A percentile compares a stretch with the other conserved stretches of the same genome.
Evolutionary conservation across 768 basidiomycete species (phyloP).

Genomic region (Podaxis sp.): DNA sequence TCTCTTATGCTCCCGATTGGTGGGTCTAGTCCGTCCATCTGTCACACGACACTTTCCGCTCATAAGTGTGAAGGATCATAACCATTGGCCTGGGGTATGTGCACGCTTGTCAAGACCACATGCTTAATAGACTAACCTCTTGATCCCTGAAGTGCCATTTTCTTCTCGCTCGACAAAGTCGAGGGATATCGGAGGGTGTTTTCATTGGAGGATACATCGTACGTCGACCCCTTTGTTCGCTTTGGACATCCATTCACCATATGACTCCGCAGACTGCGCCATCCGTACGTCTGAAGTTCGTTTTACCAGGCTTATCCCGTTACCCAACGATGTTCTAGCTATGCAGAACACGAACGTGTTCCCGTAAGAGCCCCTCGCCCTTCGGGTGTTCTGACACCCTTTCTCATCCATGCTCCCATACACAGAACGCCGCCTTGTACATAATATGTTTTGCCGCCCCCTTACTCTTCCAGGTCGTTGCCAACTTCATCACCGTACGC

Average conservation of each 20-base stretch:
- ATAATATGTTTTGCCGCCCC: slow-evolving; percentile 65
- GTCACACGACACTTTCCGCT: slow-evolving; percentile 13
- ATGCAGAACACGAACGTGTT: slow-evolving; percentile 73
- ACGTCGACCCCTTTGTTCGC: slow-evolving; percentile 26
- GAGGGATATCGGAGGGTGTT: slow-evolving; percentile 77
- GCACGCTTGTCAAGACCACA: neutral
- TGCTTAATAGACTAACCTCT: neutral
- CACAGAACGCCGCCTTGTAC: slow-evolving; percentile 48
- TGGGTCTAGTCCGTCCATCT: slow-evolving; percentile 30
- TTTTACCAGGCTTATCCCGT: neutral
- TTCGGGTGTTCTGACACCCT: slow-evolving; percentile 11
- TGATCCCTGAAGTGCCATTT: slow-evolving; percentile 44
- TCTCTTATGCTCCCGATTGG: slow-evolving; percentile 80
- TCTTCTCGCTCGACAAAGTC: slow-evolving; percentile 64
- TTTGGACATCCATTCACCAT: slow-evolving; percentile 20
- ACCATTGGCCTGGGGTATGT: slow-evolving; percentile 68
- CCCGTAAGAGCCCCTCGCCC: slow-evolving; percentile 47
- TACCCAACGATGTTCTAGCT: slow-evolving; percentile 38
- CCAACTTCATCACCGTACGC: slow-evolving; percentile 73
- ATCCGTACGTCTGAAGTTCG: slow-evolving; percentile 34
- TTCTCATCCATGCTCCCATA: neutral
- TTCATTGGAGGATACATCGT: slow-evolving; percentile 78
- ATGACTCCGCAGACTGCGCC: slow-evolving; percentile 32
- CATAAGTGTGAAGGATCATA: slow-evolving; percentile 49
- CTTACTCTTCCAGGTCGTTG: slow-evolving; percentile 60